Evolutionary conservation across 257 asterid genomes (phyloP), one percentile per base, ranked within the genome.

Genomic region (Cordia subcordata): DNA sequence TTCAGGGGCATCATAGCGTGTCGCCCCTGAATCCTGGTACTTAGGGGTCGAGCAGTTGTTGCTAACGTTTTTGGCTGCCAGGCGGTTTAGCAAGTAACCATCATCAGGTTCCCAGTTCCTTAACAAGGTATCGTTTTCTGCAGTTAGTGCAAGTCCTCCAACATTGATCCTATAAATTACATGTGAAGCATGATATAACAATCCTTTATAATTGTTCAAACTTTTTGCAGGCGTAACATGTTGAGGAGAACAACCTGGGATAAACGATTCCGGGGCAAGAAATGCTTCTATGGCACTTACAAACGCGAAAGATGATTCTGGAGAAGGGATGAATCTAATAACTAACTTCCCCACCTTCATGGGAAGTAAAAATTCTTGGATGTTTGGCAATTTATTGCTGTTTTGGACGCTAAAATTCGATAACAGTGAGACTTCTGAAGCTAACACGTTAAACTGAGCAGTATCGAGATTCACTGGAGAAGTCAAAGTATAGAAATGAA

Each of bases 91-190:
- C 58, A 81, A 27, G 50, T 53, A 76, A 20, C 0, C 64, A 61
- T 81, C 86, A 65, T 82, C 95, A 16, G 88, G 71, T 8, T 67
- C 52, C 95, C 95, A 87, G 44, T 45, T 62, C 49, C 88, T 82
- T 68, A 69, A 18, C 55, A 80, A 11, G 11, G 75, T 52, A 60
- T 87, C 95, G 19, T 8, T 49, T 0, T 40, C 27, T 4, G 9
- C 5, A 3, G 32, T 67, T 18, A 84, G 35, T 3, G 12, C 11
- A 0, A 1, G 1, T 8, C 88, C 93, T 38, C 94, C 95, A 4
- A 84, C 83, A 38, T 87, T 87, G 4, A 87, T 66, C 74, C 94
- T 74, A 67, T 82, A 62, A 50, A 82, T 45, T 3, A 78, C 73
- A 20, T 49, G 81, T 27, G 78, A 66, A 0, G 63, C 55, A 11